These are phyloP conservation scores for Thelonectria olida DNA, from an alignment of 2,329 filamentous ascomycete genomes.

Conservation along the genomic window DNA sequence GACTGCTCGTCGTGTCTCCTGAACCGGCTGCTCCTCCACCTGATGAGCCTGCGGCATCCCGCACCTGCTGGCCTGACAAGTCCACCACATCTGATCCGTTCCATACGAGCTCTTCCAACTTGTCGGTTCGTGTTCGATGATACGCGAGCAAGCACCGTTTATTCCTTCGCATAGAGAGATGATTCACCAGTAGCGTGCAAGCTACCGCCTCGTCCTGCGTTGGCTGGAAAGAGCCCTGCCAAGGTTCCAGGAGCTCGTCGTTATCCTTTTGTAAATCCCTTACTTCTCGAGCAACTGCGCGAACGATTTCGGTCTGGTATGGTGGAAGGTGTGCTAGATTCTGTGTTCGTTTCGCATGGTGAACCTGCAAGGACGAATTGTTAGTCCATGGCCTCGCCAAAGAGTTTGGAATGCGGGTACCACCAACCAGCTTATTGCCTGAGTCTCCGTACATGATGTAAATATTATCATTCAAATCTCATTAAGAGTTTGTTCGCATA, in stretches of 20 bases:
- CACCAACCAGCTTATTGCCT: slow-evolving; percentile 90
- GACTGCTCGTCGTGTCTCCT: slow-evolving; percentile 71
- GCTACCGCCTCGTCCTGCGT: slow-evolving; percentile 83
- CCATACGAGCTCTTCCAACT: slow-evolving; percentile 95
- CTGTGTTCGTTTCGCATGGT: slow-evolving; percentile 95
- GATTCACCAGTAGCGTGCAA: slow-evolving; percentile 89
- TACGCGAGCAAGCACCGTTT: slow-evolving; percentile 96
- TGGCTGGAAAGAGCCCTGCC: slow-evolving; percentile 86
- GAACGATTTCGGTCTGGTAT: slow-evolving; percentile 92
- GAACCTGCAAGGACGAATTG: slow-evolving; percentile 67
- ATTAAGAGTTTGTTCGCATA: slow-evolving; percentile 1
- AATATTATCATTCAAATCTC: background rate
- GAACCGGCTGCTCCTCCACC: slow-evolving; percentile 47
- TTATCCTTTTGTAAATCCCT: slow-evolving; percentile 92
- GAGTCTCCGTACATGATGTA: slow-evolving; percentile 83
- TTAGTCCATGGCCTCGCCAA: background rate
- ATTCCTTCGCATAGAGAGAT: slow-evolving; percentile 93
- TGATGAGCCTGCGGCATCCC: slow-evolving; percentile 46
- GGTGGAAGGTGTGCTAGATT: slow-evolving; percentile 86
- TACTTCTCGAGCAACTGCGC: slow-evolving; percentile 87
- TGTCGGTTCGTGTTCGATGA: slow-evolving; percentile 88
- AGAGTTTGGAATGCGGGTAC: slow-evolving; percentile 53
- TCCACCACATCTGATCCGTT: slow-evolving; percentile 86
- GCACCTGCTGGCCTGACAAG: slow-evolving; percentile 65
- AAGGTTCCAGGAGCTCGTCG: slow-evolving; percentile 79